Evolutionary conservation across 2,329 filamentous ascomycete species (phyloP), one percentile per base, ranked within the genome.

Genomic region (Cyphellophora attinorum): DNA sequence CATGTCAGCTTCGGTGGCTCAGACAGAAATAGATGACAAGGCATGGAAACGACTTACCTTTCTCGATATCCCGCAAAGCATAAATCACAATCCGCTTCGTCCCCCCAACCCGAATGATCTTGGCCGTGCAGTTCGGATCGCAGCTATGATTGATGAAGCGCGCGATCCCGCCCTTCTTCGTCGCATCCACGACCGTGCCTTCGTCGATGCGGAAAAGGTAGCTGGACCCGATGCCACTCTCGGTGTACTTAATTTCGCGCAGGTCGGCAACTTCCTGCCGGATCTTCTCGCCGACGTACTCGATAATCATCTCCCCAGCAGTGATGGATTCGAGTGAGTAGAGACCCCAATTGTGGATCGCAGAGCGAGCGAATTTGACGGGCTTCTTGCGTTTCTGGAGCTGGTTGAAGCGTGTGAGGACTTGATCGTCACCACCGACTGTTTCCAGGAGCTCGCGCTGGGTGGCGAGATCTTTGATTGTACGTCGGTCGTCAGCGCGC

Each of bases 381-480:
- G 89, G 88, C 69, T 98, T 98, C 76, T 96, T 98, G 42, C 91
- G 83, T 65, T 96, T 98, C 72, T 96, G 95, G 39, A 98, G 78
- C 65, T 96, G 91, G 60, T 98, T 98, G 72, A 98, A 98, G 39
- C 89, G 83, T 13, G 48, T 27, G 19, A 41, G 13, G 51, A 98
- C 76, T 18, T 91, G 85, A 51, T 95, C 89, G 35, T 86, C 85
- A 47, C 94, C 88, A 11, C 70, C 70, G 21, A 68, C 64, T 43
- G 76, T 75, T 34, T 81, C 81, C 13, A 85, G 71, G 10, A 79
- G 81, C 13, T 67, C 65, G 66, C 94, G 93, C 58, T 95, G 88
- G 29, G 91, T 85, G 55, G 93, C 93, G 49, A 98, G 80, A 52
- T 96, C 91, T 35, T 91, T 91, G 45, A 93, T 82, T 42, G 93